These are phyloP conservation scores for Crotalaria pallida DNA, from an alignment of 306 rosid species.

Conservation along the genomic window DNA sequence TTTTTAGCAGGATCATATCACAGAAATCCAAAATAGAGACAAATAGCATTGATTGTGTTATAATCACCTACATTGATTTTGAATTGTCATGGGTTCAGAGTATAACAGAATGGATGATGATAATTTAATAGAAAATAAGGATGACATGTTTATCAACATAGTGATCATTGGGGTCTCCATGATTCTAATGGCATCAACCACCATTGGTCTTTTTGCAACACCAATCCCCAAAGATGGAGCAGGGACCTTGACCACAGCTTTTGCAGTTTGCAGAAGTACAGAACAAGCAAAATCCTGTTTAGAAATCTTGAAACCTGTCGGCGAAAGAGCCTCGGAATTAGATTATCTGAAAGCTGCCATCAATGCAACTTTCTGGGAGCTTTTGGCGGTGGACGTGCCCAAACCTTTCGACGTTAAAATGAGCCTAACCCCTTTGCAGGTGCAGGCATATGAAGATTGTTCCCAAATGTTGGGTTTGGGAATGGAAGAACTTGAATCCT, in stretches of 20 bases:
- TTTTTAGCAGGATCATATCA: neutral
- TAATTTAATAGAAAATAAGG: neutral
- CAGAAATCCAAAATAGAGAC: neutral
- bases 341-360: neutral
- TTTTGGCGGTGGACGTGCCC: neutral
- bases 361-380: slow-evolving; percentile 11
- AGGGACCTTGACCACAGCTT: neutral
- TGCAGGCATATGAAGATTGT: slow-evolving; percentile 21
- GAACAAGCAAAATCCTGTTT: neutral
- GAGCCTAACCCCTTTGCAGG: neutral
- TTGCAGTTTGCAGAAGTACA: neutral
- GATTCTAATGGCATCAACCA: slow-evolving; percentile 3
- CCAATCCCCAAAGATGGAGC: no score
- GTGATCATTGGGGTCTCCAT: slow-evolving; percentile 19
- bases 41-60: neutral
- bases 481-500: slow-evolving; percentile 11
- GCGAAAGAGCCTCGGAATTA: neutral
- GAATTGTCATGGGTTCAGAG: neutral
- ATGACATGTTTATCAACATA: slow-evolving; percentile 5
- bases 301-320: neutral
- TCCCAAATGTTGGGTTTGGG: slow-evolving; percentile 9
- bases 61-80: neutral
- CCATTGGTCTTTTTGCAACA: neutral
- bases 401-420: neutral
- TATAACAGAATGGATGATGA: neutral